A percentile compares a stretch with the other conserved stretches of the same genome.
phyloP scores from a whole-genome alignment of 176 grass and related monocot species.

The Tillandsia leiboldiana region DNA sequence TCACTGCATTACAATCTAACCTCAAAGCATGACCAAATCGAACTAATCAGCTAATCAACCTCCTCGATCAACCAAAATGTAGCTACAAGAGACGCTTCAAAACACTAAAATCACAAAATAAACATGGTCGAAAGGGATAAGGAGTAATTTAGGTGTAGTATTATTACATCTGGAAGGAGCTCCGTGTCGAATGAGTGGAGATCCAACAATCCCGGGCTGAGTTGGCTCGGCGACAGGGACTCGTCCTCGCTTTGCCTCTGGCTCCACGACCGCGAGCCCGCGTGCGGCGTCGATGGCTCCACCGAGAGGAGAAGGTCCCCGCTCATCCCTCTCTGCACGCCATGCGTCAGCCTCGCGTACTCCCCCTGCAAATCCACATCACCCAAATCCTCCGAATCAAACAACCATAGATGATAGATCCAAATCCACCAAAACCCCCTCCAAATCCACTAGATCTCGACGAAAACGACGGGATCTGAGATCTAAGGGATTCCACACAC shows the following conservation, averaged over 20 bases:
- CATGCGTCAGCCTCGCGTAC: conserved; percentile 28
- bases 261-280: conserved; percentile 30
- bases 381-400: conserved; percentile 1
- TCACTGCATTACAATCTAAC: too few relatives aligned
- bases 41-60: not conserved
- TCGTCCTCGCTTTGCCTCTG: conserved; percentile 25
- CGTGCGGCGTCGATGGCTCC: conserved; percentile 56
- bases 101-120: conserved; percentile 10
- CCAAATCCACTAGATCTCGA: conserved; percentile 17
- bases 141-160: not conserved
- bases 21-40: not conserved
- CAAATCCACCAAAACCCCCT: not conserved
- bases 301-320: conserved; percentile 67
- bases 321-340: conserved; percentile 43
- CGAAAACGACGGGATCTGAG: conserved; percentile 1
- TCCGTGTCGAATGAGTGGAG: conserved; percentile 88
- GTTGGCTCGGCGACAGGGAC: conserved; percentile 34
- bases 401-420: not conserved
- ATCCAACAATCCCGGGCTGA: conserved; percentile 89
- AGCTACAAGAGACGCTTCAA: conserved; percentile 4
- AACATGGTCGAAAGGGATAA: not conserved
- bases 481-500: not conserved
- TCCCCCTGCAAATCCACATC: conserved; percentile 15
- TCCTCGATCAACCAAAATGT: not conserved
- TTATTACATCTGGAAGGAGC: conserved; percentile 77